Base-by-base conservation (phyloP, 441 rosid genomes). In the Adansonia gregorii region DNA sequence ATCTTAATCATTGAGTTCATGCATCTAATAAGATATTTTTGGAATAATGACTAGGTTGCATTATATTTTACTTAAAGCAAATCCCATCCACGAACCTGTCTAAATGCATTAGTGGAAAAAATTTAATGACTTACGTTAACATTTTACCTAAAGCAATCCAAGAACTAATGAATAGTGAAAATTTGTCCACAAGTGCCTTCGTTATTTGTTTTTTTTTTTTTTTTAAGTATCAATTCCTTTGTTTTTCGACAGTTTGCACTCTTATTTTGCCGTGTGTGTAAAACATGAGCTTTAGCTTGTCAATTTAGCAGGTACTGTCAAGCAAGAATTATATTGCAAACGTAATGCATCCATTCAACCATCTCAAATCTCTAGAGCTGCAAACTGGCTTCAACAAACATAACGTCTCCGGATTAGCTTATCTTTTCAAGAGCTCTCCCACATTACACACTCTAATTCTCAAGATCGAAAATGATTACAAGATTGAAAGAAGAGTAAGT, bases 371-470 rank as follows among this genome's bases (percentile, higher is more conserved):
- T 41, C 65, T 94, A 85, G 91, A 94, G 80, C 78, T 93, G 74
- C 87, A 81, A 10, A 88, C 95, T 6, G 82, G 81, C 67, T 86
- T 92, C 74, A 85, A 86, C 81, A 84, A 81, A 74, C 87, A 80
- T 67, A 86, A 84, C 81, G 78, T 84, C 43, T 85, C 78, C 8
- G 89, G 89, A 46, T 70, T 94, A 41, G 87, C 94, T 72, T 85
- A 82, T 80, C 74, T 93, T 10, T 90, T 94, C 83, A 85, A 78
- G 77, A 86, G 85, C 84, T 85, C 90, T 76, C 95, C 94, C 0
- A 54, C 61, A 48, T 78, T 91, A 74, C 84, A 90, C 63, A 87
- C 83, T 20, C 90, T 94, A 67, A 69, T 82, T 56, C 84, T 94
- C 79, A 89, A 84, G 71, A 89, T 93, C 64, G 78, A 84, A 31